Evolutionary conservation across 257 asterid genomes (phyloP).

Genomic region (Nemophila menziesii): DNA sequence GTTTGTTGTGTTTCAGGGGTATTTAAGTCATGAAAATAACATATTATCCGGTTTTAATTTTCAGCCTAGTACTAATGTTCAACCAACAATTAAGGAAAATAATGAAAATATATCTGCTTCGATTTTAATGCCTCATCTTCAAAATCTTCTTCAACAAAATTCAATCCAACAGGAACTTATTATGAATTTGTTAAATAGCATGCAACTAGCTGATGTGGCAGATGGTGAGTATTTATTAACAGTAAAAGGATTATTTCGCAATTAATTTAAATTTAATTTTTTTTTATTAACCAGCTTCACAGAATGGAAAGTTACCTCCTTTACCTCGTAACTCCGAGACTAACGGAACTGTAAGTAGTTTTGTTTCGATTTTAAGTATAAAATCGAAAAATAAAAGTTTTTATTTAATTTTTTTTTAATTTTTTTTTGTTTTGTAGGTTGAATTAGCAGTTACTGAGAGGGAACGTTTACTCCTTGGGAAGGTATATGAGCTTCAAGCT

Average conservation of each 20-base stretch:
- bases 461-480: conserved; percentile 65
- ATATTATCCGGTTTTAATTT: not conserved
- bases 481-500: conserved; percentile 78
- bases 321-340: conserved; percentile 55
- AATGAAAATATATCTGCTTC: conserved; percentile 48
- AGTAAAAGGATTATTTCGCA: conserved; percentile 2
- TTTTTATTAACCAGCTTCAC: conserved; percentile 43
- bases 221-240: conserved; percentile 39
- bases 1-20: not conserved
- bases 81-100: conserved; percentile 40
- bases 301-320: conserved; percentile 68
- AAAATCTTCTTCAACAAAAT: conserved; percentile 78
- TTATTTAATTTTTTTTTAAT: too few species aligned
- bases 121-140: conserved; percentile 72
- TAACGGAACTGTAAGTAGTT: conserved; percentile 72
- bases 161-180: conserved; percentile 85
- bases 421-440: conserved; percentile 28
- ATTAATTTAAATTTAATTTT: conserved; percentile 4
- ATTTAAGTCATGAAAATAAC: not conserved
- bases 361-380: not conserved
- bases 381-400: too few species aligned
- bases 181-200: conserved; percentile 57
- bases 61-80: conserved; percentile 15
- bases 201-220: conserved; percentile 62
- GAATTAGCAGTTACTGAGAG: conserved; percentile 58